Base-by-base conservation (phyloP, 139 green algal genomes). In the Raphidocelis subcapitata region DNA sequence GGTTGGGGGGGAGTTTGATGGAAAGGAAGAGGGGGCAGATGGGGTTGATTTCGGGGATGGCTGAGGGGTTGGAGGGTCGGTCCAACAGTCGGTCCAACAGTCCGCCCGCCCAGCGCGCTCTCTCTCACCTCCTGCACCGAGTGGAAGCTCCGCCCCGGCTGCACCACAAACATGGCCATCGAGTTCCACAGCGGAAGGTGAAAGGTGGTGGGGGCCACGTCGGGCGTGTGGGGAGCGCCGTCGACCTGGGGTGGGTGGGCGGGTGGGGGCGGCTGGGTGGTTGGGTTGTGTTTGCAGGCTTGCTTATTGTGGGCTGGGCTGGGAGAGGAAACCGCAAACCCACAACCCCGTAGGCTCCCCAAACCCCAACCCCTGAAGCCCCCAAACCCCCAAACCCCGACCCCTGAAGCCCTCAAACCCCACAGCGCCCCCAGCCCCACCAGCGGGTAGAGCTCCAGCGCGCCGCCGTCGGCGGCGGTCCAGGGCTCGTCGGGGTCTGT, bases 151-250 rank as follows among this genome's bases (percentile, higher is more conserved):
- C 59, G 62, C 26, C 92, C 93, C 0, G 93, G 92, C 63, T 82
- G 72, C 33, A 97, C 92, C 32, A 74, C 82, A 84, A 97, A 97
- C 67, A 96, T 83, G 49, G 86, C 92, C 89, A 97, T 94, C 35
- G 66, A 85, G 87, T 97, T 97, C 82, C 82, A 95, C 2, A 77
- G 81, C 41, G 46, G 61, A 32, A 79, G 54, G 31, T 68, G 75
- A 21, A 47, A 79, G 51, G 71, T 71, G 18, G 78, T 85, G n/a
- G 86, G 86, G 35, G 77, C 52, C 8, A 84, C 76, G 37, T 62
- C 74, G 8, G 86, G 86, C n/a, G 73, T 81, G 73, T 89, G 70
- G 0, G 69, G 60, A 37, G 74, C 44, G 37, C 76, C 86, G n/a
- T n/a, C n/a, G n/a, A n/a, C n/a, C n/a, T n/a, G n/a, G n/a, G n/a